phyloP scores from a whole-genome alignment of 2,329 filamentous ascomycete species.

The Aspergillus aculeatinus region DNA sequence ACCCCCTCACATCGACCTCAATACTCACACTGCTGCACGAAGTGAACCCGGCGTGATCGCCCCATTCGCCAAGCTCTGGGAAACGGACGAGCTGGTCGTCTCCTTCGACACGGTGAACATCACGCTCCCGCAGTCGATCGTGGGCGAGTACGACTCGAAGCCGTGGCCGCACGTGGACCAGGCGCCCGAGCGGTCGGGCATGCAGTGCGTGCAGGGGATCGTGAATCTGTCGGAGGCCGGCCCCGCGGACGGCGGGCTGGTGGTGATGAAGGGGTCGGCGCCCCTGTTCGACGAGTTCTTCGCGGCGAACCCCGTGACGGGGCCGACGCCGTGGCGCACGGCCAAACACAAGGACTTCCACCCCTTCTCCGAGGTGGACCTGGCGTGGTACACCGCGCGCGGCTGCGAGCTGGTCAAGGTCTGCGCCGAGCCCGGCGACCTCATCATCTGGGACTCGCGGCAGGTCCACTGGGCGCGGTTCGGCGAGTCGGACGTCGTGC shows the following conservation, averaged over 20 bases:
- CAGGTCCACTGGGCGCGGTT: conserved; percentile 7
- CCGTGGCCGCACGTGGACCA: conserved; percentile 6
- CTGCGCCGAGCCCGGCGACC: conserved; percentile 1
- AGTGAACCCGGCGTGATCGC: conserved; percentile 3
- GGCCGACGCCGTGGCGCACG: conserved; percentile 3
- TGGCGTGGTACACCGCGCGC: conserved; percentile 1
- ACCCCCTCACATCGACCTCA: too few species aligned
- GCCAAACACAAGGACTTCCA: conserved; percentile 8
- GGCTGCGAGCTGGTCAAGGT: conserved; percentile 6
- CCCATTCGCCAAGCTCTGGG: conserved; percentile 3
- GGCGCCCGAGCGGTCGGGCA: not conserved
- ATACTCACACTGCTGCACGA: not conserved
- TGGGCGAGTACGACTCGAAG: conserved; percentile 1
- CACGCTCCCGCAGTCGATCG: conserved; percentile 5
- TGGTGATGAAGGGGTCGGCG: conserved; percentile 1
- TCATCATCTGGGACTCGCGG: conserved; percentile 7
- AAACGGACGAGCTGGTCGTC: not conserved
- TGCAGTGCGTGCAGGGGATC: conserved; percentile 1
- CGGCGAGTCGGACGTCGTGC: conserved; percentile 2
- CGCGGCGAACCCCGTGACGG: conserved; percentile 1
- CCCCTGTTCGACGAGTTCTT: conserved; percentile 1
- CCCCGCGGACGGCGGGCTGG: not conserved
- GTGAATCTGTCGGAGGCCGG: not conserved
- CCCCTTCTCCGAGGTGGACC: not conserved
- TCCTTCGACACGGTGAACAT: conserved; percentile 6